These are phyloP conservation scores for Hyparrhenia diplandra DNA, from an alignment of 176 grass and related monocot genomes.

Conservation along the genomic window DNA sequence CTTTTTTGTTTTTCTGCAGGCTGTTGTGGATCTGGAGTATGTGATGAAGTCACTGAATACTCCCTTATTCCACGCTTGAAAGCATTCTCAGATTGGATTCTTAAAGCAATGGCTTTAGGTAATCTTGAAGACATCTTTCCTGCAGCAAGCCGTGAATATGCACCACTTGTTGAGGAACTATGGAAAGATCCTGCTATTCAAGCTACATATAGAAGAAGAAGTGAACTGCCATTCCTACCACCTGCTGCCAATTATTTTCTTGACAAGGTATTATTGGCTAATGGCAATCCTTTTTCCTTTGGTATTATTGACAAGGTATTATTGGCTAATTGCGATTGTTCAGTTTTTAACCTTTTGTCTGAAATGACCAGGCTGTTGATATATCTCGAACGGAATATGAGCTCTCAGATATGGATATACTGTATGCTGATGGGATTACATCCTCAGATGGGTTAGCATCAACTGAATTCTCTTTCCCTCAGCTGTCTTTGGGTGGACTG, in stretches of 20 bases:
- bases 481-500: slow-evolving; percentile 38
- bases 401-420: slow-evolving; percentile 75
- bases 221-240: slow-evolving; percentile 63
- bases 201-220: slow-evolving; percentile 72
- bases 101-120: slow-evolving; percentile 88
- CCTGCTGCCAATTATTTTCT: slow-evolving; percentile 80
- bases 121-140: slow-evolving; percentile 91
- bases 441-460: slow-evolving; percentile 69
- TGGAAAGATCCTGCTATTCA: slow-evolving; percentile 97
- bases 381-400: slow-evolving; percentile 86
- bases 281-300: neutral
- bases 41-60: slow-evolving; percentile 48
- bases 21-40: slow-evolving; percentile 20
- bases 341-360: slow-evolving; percentile 20
- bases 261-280: slow-evolving; percentile 60
- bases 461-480: slow-evolving; percentile 70
- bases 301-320: too few relatives aligned
- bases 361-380: slow-evolving; percentile 69
- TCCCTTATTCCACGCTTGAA: slow-evolving; percentile 63
- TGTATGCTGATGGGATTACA: slow-evolving; percentile 76
- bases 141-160: slow-evolving; percentile 79
- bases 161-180: slow-evolving; percentile 89
- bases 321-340: neutral
- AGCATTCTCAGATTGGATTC: slow-evolving; percentile 88
- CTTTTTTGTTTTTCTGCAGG: slow-evolving; percentile 35